Conservation (phyloP, 495 filamentous ascomycete species). For the Cetradonia linearis region DNA sequence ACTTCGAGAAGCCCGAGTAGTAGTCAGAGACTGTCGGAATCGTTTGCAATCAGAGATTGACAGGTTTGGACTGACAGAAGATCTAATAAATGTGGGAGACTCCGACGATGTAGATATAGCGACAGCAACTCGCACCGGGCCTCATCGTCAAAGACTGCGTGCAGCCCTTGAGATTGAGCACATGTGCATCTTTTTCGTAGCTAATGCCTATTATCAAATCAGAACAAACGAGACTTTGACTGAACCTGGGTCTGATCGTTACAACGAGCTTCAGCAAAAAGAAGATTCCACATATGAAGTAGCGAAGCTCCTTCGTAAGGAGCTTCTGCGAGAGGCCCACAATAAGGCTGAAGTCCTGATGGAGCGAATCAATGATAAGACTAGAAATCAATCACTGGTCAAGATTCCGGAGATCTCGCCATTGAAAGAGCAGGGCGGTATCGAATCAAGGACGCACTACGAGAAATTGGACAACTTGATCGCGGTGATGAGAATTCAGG, state of each 20-base stretch:
- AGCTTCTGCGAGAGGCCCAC: constrained; percentile 53
- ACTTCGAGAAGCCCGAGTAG: constrained; percentile 39
- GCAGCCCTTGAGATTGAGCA: constrained; percentile 71
- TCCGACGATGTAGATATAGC: constrained; percentile 31
- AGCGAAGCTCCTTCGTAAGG: constrained; percentile 66
- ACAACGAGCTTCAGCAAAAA: constrained; percentile 50
- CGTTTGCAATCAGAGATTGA: constrained; percentile 45
- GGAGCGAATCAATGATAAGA: constrained; percentile 36
- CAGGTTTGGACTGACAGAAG: constrained; percentile 24
- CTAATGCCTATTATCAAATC: constrained; percentile 72
- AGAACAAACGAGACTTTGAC: constrained; percentile 57
- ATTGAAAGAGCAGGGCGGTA: constrained; percentile 43
- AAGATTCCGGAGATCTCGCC: constrained; percentile 51
- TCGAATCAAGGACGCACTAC: constrained; percentile 49
- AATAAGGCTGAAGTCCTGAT: constrained; percentile 39
- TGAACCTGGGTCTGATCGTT: constrained; percentile 53
- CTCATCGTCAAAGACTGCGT: constrained; percentile 57
- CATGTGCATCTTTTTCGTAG: constrained; percentile 71
- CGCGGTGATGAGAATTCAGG: constrained; percentile 56
- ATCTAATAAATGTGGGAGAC: constrained; percentile 29
- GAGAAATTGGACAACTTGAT: constrained; percentile 46
- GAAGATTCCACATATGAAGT: constrained; percentile 65
- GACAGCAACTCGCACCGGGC: constrained; percentile 42
- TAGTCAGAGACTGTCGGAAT: constrained; percentile 55
- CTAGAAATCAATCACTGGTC: constrained; percentile 44